Evolutionary conservation across 768 basidiomycete species (phyloP), one percentile per base, ranked within the genome.

Genomic region (Albatrellus ellisii): DNA sequence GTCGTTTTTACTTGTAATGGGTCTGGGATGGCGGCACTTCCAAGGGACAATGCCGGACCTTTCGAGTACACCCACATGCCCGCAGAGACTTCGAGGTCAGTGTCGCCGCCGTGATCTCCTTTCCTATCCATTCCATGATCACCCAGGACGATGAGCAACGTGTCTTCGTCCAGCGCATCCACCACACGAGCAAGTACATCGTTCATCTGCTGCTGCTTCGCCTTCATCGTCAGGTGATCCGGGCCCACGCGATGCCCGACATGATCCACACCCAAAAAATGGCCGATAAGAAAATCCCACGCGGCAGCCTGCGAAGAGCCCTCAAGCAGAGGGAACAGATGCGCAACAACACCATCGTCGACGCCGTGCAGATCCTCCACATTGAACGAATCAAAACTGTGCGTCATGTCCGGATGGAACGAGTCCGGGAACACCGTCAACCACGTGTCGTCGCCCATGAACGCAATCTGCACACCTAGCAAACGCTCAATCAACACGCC

Each of bases 381-480:
- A 59, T 98, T 91, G 70, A 99, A 98, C 0, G 91, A 95, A 59
- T 95, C 92, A 56, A 77, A 98, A 0, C 92, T 81, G 54, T 76
- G 82, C 1, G 81, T 69, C 67, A 84, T 76, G 53, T 85, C 78
- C 11, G 65, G 58, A 22, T 71, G 66, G 50, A 97, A 90, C 4
- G 75, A 63, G 40, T 72, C 63, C 0, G 92, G 88, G 55, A 91
- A 99, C 10, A 92, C 73, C 1, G 79, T 73, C 60, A 84, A 74
- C 95, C 95, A 99, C 0, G 95, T 99, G 58, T 98, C 90, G 54
- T 98, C 94, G 0, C 95, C 94, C 78, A 88, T 88, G 57, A 97
- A 83, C 1, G 83, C 87, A 39, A 87, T 62, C 72, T 84, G n/a
- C n/a, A n/a, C n/a, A n/a, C n/a, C n/a, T n/a, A n/a, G n/a, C n/a